Evolutionary conservation across 2,329 filamentous ascomycete genomes (phyloP).

Genomic region (Diplodia intermedia): DNA sequence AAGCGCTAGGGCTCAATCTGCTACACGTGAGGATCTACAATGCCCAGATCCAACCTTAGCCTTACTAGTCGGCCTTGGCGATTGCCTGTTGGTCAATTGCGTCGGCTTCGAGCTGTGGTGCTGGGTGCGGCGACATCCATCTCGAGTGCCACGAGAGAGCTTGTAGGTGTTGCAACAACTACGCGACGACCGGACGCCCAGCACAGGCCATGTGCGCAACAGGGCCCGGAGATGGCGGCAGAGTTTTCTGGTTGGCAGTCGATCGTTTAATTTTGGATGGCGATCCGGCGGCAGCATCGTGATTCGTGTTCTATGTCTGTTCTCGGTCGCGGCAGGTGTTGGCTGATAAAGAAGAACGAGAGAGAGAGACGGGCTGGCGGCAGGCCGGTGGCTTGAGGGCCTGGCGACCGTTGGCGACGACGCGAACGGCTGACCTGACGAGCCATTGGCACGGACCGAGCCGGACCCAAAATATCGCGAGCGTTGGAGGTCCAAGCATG

Average conservation of each 20-base stretch:
- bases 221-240: slow-evolving; percentile 11
- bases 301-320: not conserved
- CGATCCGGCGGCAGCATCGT: not conserved
- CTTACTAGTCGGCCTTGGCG: not conserved
- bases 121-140: too few relatives aligned
- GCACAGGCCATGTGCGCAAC: slow-evolving; percentile 2
- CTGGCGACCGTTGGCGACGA: not conserved
- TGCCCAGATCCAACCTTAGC: slow-evolving; percentile 3
- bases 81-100: not conserved
- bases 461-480: slow-evolving; percentile 17
- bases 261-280: slow-evolving; percentile 16
- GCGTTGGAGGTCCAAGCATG: not conserved
- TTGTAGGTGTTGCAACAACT: not conserved
- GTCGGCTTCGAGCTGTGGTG: too few relatives aligned
- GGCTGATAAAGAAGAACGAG: not conserved
- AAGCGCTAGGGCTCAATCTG: slow-evolving; percentile 15
- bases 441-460: slow-evolving; percentile 28
- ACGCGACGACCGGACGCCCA: not conserved
- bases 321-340: not conserved
- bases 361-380: not conserved
- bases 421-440: not conserved
- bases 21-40: slow-evolving; percentile 17
- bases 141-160: too few relatives aligned
- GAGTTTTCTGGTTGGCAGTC: not conserved
- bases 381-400: slow-evolving; percentile 2